Base-by-base conservation (phyloP, 345 rosid species). In the Citrus glauca region DNA sequence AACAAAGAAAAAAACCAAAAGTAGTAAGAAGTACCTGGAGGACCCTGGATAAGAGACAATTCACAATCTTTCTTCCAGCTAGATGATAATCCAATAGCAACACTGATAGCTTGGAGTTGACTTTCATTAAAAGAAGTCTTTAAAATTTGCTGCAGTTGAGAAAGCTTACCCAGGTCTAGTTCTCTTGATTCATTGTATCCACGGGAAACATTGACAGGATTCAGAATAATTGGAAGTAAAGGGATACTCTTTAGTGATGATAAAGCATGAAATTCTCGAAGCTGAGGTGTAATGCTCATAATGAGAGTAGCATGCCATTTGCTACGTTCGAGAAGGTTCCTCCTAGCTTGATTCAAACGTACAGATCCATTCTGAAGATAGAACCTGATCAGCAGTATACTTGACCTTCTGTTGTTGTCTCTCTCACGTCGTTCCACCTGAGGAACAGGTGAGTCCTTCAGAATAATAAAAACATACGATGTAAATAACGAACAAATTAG, bases 351-450 rank as follows among this genome's bases (percentile, higher is more conserved):
- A 84, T 95, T 91, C 72, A 93, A 78, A 37, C 93, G 94, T 60
- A 87, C 69, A 76, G 90, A 89, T 73, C 91, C 92, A 83, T 88
- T 91, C 80, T 88, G 96, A 84, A 95, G 91, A 88, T 88, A 95
- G 88, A 92, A 91, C 82, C 97, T 89, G 71, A 93, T 85, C 59
- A 89, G 85, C 60, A 95, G 80, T 30, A 94, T 85, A 79, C 91
- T 91, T 55, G 93, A 85, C 81, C 91, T 86, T 79, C 92, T 91
- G 82, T 84, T 91, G 65, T 85, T 82, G 80, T 93, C 96, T 83
- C 98, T 91, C 84, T 95, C 99, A 22, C 98, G 96, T 77, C 97
- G 92, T 90, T 95, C 99, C 82, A 95, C 99, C 99, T 95, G 84
- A 69, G 69, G 82, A 76, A 72, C 73, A 82, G 60, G 69, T 74